Evolutionary conservation across 192 early-diverging fungal species (phyloP), one percentile per base, ranked within the genome.

Genomic region (Spizellomyces punctatus): DNA sequence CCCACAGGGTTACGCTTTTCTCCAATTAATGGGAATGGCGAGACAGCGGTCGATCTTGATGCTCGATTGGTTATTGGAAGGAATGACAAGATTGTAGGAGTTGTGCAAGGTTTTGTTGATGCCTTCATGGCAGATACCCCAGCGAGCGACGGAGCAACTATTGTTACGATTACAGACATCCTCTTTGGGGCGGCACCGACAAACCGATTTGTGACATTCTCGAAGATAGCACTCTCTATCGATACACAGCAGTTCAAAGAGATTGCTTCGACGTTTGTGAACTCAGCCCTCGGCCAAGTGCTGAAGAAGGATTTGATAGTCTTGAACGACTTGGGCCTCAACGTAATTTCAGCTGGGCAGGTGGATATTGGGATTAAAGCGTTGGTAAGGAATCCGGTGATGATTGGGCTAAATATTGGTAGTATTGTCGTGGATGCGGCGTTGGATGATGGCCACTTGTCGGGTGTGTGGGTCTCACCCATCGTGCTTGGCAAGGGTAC

Each of bases 151-250:
- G 27, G 52, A 6, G 64, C 81, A 27, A 68, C 75, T 14, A 70
- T 21, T 17, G 62, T 74, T 58, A 78, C 78, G 49, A 67, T 82
- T 43, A 71, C 68, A 47, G 76, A 76, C 58, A 14, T 82, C 47
- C 47, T 48, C 10, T 79, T 82, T 55, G 81, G 81, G 52, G 59
- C 75, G 14, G 68, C 75, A 5, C 47, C 66, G 5, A 50, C 61
- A 41, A 47, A 67, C 6, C 55, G 69, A 21, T 69, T 79, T 49
- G 56, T 82, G 44, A 82, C 81, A 7, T 76, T 82, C 66, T 77
- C 77, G 0, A 77, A 82, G 66, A 36, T 82, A 44, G 22, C 47
- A 41, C 66, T 72, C 9, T 68, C 77, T 50, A 17, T 82, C 46
- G 43, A 48, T 57, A 66, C 71, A 9, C 76, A 69, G 10, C 22